These are phyloP conservation scores for Botrytis cinerea DNA, from an alignment of 2,329 filamentous ascomycete genomes.

Conservation along the genomic window DNA sequence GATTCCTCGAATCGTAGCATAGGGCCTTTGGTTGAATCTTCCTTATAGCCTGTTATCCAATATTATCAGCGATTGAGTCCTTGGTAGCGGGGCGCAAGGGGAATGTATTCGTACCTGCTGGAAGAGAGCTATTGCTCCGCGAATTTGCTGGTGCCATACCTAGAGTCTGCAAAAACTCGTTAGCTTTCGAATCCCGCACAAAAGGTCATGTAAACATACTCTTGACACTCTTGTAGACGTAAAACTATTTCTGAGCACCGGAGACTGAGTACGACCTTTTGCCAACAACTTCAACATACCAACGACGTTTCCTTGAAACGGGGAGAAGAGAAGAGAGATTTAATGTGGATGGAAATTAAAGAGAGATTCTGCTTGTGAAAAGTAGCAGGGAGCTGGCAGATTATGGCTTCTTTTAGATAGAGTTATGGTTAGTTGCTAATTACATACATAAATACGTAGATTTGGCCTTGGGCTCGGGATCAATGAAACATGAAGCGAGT, in stretches of 20 bases:
- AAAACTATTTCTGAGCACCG: slow-evolving; percentile 40
- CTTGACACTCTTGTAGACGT: slow-evolving; percentile 33
- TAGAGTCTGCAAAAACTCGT: slow-evolving; percentile 32
- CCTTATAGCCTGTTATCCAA: slow-evolving; percentile 64
- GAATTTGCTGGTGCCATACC: slow-evolving; percentile 55
- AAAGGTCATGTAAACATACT: slow-evolving; percentile 30
- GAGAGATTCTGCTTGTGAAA: slow-evolving; percentile 17
- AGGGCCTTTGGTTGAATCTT: slow-evolving; percentile 75
- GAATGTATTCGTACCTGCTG: slow-evolving; percentile 48
- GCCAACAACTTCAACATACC: slow-evolving; percentile 43
- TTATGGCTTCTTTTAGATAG: slow-evolving; percentile 13
- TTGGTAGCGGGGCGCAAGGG: slow-evolving; percentile 22
- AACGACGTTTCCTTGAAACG: slow-evolving; percentile 27
- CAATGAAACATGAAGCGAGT: slow-evolving; percentile 15
- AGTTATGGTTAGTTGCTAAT: slow-evolving; percentile 15
- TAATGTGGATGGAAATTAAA: slow-evolving; percentile 26
- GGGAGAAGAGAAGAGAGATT: slow-evolving; percentile 23
- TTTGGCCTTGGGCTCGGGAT: slow-evolving; percentile 13
- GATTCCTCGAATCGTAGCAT: slow-evolving; percentile 87
- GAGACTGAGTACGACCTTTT: slow-evolving; percentile 39
- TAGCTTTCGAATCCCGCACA: slow-evolving; percentile 22
- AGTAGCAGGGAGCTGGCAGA: slow-evolving; percentile 19
- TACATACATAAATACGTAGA: slow-evolving; percentile 7
- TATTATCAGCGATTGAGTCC: slow-evolving; percentile 22
- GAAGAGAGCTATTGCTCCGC: slow-evolving; percentile 60